Evolutionary conservation across 768 basidiomycete species (phyloP), one percentile per base, ranked within the genome.

Genomic region (Hygrophorus pudorinus): DNA sequence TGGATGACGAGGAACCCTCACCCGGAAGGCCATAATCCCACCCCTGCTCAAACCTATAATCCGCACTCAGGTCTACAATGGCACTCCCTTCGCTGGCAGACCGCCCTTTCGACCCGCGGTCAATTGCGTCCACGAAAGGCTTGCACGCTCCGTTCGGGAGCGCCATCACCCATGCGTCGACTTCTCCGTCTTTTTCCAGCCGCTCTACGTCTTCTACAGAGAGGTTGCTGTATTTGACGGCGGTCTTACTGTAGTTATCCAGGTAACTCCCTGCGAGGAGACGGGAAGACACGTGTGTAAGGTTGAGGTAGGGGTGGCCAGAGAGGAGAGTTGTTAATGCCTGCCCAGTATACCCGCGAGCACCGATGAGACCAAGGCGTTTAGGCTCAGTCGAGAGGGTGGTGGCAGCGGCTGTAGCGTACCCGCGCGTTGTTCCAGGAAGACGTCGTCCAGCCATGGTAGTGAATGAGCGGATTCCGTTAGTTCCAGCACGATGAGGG

Each of bases 1-100:
- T 39, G 46, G 51, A 60, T 59, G 54, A 57, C 60, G 64, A 62
- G 64, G 66, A 59, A 56, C 53, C 68, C 91, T 89, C 76, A 99
- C 94, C 94, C 63, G 96, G 96, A 65, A 99, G 79, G 54, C 96
- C 96, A 60, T 99, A 99, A 51, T 86, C 86, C 96, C 96, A 99
- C 40, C 75, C 85, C 35, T 79, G 68, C 71, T 98, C 92, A 61
- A 98, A 98, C 52, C 96, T 72, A 63, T 89, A 91, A 63, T 99
- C 96, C 17, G 94, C 96, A 56, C 90, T 76, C 48, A 99, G 65
- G 59, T 99, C 96, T 30, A 98, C 81, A 30, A 98, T 67, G 14
- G 94, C 88, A 52, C 91, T 87, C 34, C 72, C 68, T 47, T 69
- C 65, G 24, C 71, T 65, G 41, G 65, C 65, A 13, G 62, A 64